Evolutionary conservation across 192 early-diverging fungal genomes (phyloP).

Genomic region (Mortierella antarctica): DNA sequence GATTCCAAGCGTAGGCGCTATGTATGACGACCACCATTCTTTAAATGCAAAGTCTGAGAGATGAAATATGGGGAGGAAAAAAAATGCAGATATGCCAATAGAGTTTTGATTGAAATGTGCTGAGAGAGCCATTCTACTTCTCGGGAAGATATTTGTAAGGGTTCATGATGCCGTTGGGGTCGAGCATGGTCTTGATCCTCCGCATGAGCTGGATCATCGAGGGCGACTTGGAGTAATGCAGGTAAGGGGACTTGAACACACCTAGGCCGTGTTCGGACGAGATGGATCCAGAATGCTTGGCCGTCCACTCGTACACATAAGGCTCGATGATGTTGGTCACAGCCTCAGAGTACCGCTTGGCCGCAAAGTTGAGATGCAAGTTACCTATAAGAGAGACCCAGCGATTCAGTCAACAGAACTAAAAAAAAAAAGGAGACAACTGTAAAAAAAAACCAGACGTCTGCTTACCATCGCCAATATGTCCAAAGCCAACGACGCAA

Average conservation of each 20-base stretch:
- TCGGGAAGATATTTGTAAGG: slow-evolving; percentile 81
- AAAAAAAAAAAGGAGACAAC: slow-evolving; percentile 1
- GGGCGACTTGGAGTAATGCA: slow-evolving; percentile 86
- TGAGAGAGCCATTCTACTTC: background rate
- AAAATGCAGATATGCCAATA: background rate
- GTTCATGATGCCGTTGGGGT: slow-evolving; percentile 97
- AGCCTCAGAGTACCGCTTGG: slow-evolving; percentile 71
- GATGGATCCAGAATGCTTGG: slow-evolving; percentile 43
- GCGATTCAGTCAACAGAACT: background rate
- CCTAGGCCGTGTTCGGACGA: slow-evolving; percentile 88
- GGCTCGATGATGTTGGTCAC: slow-evolving; percentile 86
- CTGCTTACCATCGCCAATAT: slow-evolving; percentile 92
- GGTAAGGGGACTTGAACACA: slow-evolving; percentile 78
- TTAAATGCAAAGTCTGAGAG: background rate
- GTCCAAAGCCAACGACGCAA: slow-evolving; percentile 94
- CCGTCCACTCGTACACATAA: slow-evolving; percentile 89
- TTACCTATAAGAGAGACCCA: slow-evolving; percentile 63
- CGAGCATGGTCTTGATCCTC: slow-evolving; percentile 87
- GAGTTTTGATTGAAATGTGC: background rate
- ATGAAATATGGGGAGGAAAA: no score
- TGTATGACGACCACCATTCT: background rate
- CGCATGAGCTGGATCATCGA: slow-evolving; percentile 89
- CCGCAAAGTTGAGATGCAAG: slow-evolving; percentile 90
- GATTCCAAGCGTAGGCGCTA: background rate
- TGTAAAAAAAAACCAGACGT: slow-evolving; percentile 12